Base-by-base conservation (phyloP, 2,329 filamentous ascomycete genomes). In the Aureobasidium sp. region DNA sequence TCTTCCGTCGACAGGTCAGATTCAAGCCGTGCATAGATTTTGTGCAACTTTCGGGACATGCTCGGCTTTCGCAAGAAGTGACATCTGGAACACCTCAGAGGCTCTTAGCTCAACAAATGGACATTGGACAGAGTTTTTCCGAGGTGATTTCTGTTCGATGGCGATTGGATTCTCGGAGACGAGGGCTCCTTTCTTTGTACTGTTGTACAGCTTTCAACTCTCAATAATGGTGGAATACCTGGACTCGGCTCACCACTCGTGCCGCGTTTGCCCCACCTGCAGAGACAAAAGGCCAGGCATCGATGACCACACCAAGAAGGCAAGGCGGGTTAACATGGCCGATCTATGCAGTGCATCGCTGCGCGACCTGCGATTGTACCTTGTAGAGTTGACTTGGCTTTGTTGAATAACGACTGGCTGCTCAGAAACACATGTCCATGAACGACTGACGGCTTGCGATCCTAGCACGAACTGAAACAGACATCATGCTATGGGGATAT, bases 161-260 rank as follows among this genome's bases (percentile, higher is more conserved):
- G 37, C 52, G 52, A 55, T 42, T 55, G n/a, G 37, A 26, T 55
- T 55, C 12, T 9, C 37, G n/a, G 52, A 20, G 13, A 23, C 26
- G 34, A 9, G 3, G 23, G 15, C 10, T 9, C 52, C 9, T 26
- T 34, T 36, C 7, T 10, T 34, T 47, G 39, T 57, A 46, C 26
- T 44, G 6, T 42, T 57, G 39, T 46, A 34, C 32, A 34, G 32
- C 10, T 2, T 10, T 34, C n/a, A 27, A 34, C 27, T 23, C 29
- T 46, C 29, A n/a, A 37, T 27, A 37, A 47, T 57, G 53, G 41
- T 46, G 27, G 53, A 23, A 46, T 23, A 10, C 15, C 27, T 47
- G 27, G 10, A 36, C n/a, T 37, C 55, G 55, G 55, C 55, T 58
- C 42, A 58, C 55, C 55, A 58, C 55, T 58, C 29, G 8, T 48